Evolutionary conservation across 352 stramenopile genomes (phyloP).

Genomic region (Phytophthora sp.): DNA sequence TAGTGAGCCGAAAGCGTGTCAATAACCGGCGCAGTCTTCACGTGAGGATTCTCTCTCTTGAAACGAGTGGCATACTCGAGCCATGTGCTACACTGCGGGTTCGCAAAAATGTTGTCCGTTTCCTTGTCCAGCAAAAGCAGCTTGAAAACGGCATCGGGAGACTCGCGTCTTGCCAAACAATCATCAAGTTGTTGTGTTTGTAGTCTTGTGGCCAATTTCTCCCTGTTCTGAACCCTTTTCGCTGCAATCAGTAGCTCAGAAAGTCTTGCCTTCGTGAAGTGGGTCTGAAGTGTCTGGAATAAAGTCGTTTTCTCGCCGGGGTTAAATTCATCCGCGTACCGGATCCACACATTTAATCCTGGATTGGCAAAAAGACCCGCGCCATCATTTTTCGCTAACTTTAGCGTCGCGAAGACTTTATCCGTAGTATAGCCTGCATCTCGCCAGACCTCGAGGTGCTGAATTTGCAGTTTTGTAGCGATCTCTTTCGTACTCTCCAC

Average conservation of each 20-base stretch:
- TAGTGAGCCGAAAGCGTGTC: neutral
- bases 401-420: conserved; percentile 4
- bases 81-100: neutral
- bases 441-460: conserved; percentile 9
- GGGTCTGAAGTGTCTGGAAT: neutral
- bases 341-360: conserved; percentile 10
- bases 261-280: neutral
- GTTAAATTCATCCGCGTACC: conserved; percentile 13
- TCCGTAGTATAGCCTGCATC: neutral
- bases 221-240: neutral
- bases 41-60: neutral
- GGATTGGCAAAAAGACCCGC: conserved; percentile 1
- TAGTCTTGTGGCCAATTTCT: conserved; percentile 1
- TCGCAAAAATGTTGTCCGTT: neutral
- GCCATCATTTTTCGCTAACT: neutral
- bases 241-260: conserved; percentile 3
- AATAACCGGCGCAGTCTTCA: neutral
- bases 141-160: neutral
- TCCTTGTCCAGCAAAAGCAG: neutral
- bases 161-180: neutral
- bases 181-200: neutral
- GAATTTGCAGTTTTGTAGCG: conserved; percentile 1
- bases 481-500: neutral
- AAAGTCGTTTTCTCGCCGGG: conserved; percentile 1
- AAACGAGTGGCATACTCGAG: neutral